Percentiles rank a stretch among this genome's conserved stretches.
phyloP scores from a whole-genome alignment of 2,329 filamentous ascomycete genomes.

The Phaeoacremonium minimum region DNA sequence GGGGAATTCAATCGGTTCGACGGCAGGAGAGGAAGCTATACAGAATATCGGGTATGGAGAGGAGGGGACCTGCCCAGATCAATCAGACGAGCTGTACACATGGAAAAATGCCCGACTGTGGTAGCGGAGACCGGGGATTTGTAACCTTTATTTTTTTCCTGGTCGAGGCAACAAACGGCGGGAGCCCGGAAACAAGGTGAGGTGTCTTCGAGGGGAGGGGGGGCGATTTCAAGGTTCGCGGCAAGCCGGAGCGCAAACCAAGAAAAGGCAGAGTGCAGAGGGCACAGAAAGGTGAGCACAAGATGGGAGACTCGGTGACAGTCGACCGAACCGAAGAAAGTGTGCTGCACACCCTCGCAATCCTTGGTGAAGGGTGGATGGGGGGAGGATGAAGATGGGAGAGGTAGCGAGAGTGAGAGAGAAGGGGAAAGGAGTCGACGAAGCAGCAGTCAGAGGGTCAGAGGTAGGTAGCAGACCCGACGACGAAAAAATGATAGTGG shows the following conservation, averaged over 20 bases:
- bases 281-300: background rate
- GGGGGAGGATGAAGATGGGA: background rate
- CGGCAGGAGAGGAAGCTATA: constrained; percentile 9
- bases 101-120: too few species aligned
- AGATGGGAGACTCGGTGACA: background rate
- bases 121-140: too few species aligned
- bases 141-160: too few species aligned
- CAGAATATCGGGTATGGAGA: constrained; percentile 9
- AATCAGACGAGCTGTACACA: constrained; percentile 6
- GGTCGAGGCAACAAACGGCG: too few species aligned
- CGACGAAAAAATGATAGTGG: background rate
- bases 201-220: background rate
- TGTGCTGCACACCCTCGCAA: background rate
- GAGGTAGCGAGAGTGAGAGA: background rate
- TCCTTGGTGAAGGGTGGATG: background rate
- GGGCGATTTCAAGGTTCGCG: background rate
- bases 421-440: background rate
- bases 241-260: background rate
- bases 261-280: too few species aligned
- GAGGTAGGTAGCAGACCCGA: too few species aligned
- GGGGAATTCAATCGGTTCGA: constrained; percentile 8
- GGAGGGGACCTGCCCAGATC: constrained; percentile 4
- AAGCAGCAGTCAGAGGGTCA: background rate
- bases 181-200: background rate
- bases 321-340: too few species aligned